Conservation (phyloP, 1,139 yeast species). For the Chernovozyma aurita region DNA sequence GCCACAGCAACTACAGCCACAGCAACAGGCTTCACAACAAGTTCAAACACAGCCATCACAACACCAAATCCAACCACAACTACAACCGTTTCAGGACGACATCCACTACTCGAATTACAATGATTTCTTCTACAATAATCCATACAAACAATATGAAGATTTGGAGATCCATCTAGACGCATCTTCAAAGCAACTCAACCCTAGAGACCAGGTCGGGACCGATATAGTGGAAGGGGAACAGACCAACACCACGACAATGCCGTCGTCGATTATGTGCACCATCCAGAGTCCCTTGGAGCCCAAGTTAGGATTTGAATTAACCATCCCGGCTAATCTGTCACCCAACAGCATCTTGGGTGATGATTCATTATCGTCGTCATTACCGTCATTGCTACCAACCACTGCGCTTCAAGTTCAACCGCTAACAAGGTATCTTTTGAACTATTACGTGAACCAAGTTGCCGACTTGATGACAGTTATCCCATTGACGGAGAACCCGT, state of each 20-base stretch:
- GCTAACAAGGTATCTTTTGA: conserved; percentile 62
- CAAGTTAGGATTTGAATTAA: conserved; percentile 34
- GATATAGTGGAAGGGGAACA: conserved; percentile 37
- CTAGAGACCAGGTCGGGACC: conserved; percentile 25
- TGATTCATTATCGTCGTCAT: background rate
- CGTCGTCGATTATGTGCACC: conserved; percentile 44
- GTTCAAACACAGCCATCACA: background rate
- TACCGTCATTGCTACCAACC: conserved; percentile 36
- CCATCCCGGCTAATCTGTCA: conserved; percentile 19
- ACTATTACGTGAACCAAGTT: conserved; percentile 73
- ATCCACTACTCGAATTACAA: conserved; percentile 34
- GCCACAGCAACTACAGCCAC: background rate
- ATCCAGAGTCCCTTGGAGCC: conserved; percentile 45
- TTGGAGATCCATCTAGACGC: conserved; percentile 46
- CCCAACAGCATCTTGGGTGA: conserved; percentile 35
- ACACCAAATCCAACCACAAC: background rate
- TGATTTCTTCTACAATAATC: conserved; percentile 40
- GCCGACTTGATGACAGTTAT: conserved; percentile 88
- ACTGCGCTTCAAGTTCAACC: conserved; percentile 64
- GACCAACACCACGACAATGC: conserved; percentile 34
- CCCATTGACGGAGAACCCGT: conserved; percentile 76
- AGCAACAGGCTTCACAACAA: background rate
- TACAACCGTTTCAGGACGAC: background rate
- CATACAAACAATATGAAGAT: conserved; percentile 38
- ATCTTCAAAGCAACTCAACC: conserved; percentile 17